Base-by-base conservation (phyloP, 2,329 filamentous ascomycete species). In the Sclerotinia minor region DNA sequence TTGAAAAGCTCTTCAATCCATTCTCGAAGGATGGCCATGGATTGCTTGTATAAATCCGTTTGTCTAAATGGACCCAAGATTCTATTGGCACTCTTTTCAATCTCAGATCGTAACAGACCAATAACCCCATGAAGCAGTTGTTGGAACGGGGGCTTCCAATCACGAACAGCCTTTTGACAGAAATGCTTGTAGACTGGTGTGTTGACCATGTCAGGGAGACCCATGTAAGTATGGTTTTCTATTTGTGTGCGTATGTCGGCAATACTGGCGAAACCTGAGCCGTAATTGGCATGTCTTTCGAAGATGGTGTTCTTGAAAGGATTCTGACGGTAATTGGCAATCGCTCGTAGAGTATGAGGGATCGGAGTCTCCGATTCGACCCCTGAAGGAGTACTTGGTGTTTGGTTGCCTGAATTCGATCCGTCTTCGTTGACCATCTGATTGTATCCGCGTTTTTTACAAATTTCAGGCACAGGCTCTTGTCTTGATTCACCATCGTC, bases 151-250 rank as follows among this genome's bases (percentile, higher is more conserved):
- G 73, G 73, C 1, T 81, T 74, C 89, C 89, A 92, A 1, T 85
- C 83, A 9, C 76, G 74, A 1, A 91, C 83, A 0, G 84, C 83
- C n/a, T 84, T 78, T 21, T 81, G 79, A 57, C 85, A 87, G 21
- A 91, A 79, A 0, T 81, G 80, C 38, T 87, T 83, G 29, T 88
- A 86, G 0, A 89, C 87, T 49, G 85, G 84, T 0, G 85, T 82
- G 0, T 87, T 84, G 0, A 87, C 83, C 0, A 87, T 81, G 8
- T 84, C 83, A 0, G 86, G 87, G 71, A 88, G 81, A 0, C 88
- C 87, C 0, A 85, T 83, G n/a, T 81, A 81, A 38, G 83, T 84
- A 15, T 85, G 85, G 4, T 80, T 78, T n/a, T 79, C 76, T 19
- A 90, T 88, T 11, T 87, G 82, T 0, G 79, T 77, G 0, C 84